Conservation (phyloP, 805 yeast species). For the Saccharomycopsis fodiens region DNA sequence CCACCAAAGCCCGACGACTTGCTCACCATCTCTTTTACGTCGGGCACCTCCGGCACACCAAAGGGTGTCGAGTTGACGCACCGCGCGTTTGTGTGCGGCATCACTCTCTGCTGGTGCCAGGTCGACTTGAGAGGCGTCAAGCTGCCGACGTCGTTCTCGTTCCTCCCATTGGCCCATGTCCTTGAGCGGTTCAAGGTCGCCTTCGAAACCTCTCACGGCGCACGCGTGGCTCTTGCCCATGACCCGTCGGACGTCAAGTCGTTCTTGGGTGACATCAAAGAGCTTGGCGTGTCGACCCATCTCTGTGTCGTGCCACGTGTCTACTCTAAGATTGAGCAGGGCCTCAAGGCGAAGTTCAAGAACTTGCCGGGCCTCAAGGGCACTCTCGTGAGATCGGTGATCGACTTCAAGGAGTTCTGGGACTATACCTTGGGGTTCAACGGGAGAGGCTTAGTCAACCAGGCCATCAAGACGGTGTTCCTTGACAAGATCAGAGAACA, state of each 20-base stretch:
- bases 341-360: slow-evolving; percentile 28
- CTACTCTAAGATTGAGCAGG: slow-evolving; percentile 45
- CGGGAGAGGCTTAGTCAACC: slow-evolving; percentile 10
- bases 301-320: slow-evolving; percentile 51
- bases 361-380: slow-evolving; percentile 19
- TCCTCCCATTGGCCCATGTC: slow-evolving; percentile 52
- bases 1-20: slow-evolving; percentile 38
- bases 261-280: slow-evolving; percentile 42
- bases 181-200: slow-evolving; percentile 34
- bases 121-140: slow-evolving; percentile 26
- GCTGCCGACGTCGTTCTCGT: slow-evolving; percentile 36
- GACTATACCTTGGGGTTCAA: slow-evolving; percentile 8
- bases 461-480: slow-evolving; percentile 22
- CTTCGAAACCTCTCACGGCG: slow-evolving; percentile 30
- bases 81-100: slow-evolving; percentile 11
- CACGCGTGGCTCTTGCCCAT: slow-evolving; percentile 39
- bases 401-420: slow-evolving; percentile 14
- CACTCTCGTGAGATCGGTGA: slow-evolving; percentile 2
- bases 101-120: slow-evolving; percentile 12
- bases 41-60: slow-evolving; percentile 62
- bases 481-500: slow-evolving; percentile 28
- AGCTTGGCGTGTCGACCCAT: slow-evolving; percentile 35
- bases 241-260: slow-evolving; percentile 35
- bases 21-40: slow-evolving; percentile 53
- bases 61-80: slow-evolving; percentile 52